These are phyloP conservation scores for Exsudoporus frostii DNA, from an alignment of 768 basidiomycete genomes.

Conservation along the genomic window DNA sequence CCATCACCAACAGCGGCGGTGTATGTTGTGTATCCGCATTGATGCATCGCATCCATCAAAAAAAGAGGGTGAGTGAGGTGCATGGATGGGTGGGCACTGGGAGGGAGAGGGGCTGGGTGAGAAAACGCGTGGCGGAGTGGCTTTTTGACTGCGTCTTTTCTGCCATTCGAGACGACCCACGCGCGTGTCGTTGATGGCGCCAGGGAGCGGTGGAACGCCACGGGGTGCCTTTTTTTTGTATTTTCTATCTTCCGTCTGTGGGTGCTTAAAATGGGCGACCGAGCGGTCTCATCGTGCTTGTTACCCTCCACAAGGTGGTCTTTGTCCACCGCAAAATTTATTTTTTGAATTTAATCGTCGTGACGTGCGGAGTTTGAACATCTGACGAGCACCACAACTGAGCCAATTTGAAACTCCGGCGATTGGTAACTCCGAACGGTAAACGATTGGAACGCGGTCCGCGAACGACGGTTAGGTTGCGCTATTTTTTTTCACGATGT, in stretches of 20 bases:
- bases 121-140: slow-evolving; percentile 19
- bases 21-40: background rate
- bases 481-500: slow-evolving; percentile 6
- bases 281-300: too few species aligned
- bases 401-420: slow-evolving; percentile 9
- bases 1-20: background rate
- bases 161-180: slow-evolving; percentile 26
- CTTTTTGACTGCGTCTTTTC: slow-evolving; percentile 26
- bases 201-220: slow-evolving; percentile 1
- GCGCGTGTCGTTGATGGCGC: slow-evolving; percentile 11
- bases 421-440: slow-evolving; percentile 11
- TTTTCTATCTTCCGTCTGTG: too few species aligned
- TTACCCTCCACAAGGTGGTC: slow-evolving; percentile 2
- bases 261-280: too few species aligned
- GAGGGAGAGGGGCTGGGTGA: slow-evolving; percentile 18
- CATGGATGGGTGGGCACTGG: too few species aligned
- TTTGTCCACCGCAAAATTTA: background rate
- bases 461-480: slow-evolving; percentile 14
- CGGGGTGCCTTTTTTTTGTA: background rate
- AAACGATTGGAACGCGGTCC: slow-evolving; percentile 1
- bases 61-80: background rate
- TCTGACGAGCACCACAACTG: background rate
- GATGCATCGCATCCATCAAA: background rate
- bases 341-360: background rate
- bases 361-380: slow-evolving; percentile 17